A percentile compares a stretch with the other conserved stretches of the same genome.
Conservation (phyloP, 2,329 filamentous ascomycete species). For the Colletotrichum chrysophilum region DNA sequence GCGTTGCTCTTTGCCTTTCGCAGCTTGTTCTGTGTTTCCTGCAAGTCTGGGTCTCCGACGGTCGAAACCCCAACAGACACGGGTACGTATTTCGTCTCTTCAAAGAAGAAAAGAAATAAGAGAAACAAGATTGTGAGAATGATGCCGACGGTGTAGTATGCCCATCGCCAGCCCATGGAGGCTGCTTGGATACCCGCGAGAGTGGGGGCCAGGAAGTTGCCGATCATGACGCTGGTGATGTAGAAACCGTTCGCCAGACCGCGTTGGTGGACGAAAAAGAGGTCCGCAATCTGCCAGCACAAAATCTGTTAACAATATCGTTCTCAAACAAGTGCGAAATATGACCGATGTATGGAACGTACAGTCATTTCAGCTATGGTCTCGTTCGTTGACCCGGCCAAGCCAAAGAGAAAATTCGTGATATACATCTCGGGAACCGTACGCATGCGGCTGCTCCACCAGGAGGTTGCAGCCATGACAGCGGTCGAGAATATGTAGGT, state of each 20-base stretch:
- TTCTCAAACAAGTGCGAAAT: background rate
- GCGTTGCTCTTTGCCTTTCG: background rate
- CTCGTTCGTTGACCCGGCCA: slow-evolving; percentile 44
- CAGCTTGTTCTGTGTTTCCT: background rate
- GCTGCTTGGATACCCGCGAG: slow-evolving; percentile 31
- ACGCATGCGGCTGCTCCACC: slow-evolving; percentile 28
- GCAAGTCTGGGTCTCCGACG: background rate
- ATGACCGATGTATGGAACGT: background rate
- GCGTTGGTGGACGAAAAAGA: slow-evolving; percentile 24
- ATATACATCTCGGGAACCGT: slow-evolving; percentile 27
- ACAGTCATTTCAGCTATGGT: slow-evolving; percentile 43
- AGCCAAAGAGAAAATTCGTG: slow-evolving; percentile 31
- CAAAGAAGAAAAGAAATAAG: background rate
- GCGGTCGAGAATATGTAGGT: slow-evolving; percentile 27
- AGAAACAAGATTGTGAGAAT: background rate
- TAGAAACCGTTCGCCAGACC: slow-evolving; percentile 33
- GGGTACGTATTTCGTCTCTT: background rate
- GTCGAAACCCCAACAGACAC: background rate
- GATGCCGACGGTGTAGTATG: slow-evolving; percentile 19
- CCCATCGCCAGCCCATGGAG: slow-evolving; percentile 27
- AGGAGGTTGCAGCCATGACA: slow-evolving; percentile 25
- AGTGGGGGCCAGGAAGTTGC: slow-evolving; percentile 33
- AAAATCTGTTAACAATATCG: background rate
- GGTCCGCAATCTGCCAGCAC: background rate
- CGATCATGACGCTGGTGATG: slow-evolving; percentile 34